Evolutionary conservation across 257 asterid genomes (phyloP).

Genomic region (Hygrophila difformis): DNA sequence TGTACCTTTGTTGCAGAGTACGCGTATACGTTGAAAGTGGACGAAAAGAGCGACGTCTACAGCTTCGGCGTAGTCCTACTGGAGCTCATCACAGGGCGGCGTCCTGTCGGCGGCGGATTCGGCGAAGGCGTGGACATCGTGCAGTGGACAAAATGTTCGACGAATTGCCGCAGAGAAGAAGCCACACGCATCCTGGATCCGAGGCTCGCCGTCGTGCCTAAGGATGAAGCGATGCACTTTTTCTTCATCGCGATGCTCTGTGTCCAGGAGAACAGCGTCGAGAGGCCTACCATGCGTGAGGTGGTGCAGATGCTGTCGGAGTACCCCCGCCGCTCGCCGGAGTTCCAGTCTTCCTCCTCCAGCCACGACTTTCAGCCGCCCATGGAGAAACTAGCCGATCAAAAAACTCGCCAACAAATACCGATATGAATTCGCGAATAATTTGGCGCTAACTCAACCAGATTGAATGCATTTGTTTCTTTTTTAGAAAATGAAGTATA

Average conservation of each 20-base stretch:
- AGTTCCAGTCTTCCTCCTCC: constrained; percentile 35
- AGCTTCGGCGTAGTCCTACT: constrained; percentile 52
- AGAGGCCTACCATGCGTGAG: constrained; percentile 85
- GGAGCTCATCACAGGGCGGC: constrained; percentile 44
- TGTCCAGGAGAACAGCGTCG: constrained; percentile 66
- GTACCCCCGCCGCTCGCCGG: constrained; percentile 47
- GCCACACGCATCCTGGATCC: constrained; percentile 48
- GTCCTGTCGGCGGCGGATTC: constrained; percentile 52
- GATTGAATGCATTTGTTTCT: too few relatives aligned
- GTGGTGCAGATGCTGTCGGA: constrained; percentile 93
- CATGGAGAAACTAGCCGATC: too few relatives aligned
- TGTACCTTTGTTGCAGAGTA: constrained; percentile 27
- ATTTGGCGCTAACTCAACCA: too few relatives aligned
- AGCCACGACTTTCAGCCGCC: neutral
- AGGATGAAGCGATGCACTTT: constrained; percentile 70
- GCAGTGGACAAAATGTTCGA: constrained; percentile 58
- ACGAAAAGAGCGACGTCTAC: constrained; percentile 58
- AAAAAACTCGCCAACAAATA: too few relatives aligned
- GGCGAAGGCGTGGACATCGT: constrained; percentile 56
- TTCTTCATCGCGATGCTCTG: constrained; percentile 88
- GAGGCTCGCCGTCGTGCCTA: constrained; percentile 48
- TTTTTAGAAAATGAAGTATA: too few relatives aligned
- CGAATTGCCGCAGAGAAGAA: constrained; percentile 58
- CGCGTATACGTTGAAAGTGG: constrained; percentile 46
- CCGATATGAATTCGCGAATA: too few relatives aligned